Percentiles rank a stretch among this genome's conserved stretches.
These are phyloP conservation scores for Dictyostelium capitatum DNA, from an alignment of 78 protist genomes.

Conservation along the genomic window DNA sequence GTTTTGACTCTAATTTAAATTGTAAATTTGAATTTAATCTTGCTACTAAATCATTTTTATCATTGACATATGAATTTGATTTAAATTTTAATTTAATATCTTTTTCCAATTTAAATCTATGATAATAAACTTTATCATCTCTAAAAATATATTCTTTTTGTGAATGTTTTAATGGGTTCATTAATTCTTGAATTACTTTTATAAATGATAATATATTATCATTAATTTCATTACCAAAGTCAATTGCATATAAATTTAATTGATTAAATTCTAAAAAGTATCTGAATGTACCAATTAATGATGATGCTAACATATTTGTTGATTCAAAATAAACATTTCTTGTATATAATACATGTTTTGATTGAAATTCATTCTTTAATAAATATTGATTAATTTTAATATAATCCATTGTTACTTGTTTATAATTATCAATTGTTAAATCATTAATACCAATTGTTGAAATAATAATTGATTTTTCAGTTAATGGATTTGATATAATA, in stretches of 20 bases:
- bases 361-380: neutral
- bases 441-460: neutral
- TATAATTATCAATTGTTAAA: neutral
- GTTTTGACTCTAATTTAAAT: neutral
- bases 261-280: slow-evolving; percentile 16
- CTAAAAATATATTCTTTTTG: slow-evolving; percentile 3
- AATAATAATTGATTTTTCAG: neutral
- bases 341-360: neutral
- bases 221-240: neutral
- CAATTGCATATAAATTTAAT: neutral
- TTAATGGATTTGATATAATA: neutral
- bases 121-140: neutral
- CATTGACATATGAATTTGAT: neutral
- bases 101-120: neutral
- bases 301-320: neutral
- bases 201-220: neutral
- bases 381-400: slow-evolving; percentile 18
- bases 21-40: neutral
- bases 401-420: slow-evolving; percentile 1
- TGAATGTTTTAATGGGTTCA: neutral
- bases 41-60: neutral
- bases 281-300: slow-evolving; percentile 34
- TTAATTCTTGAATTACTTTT: too few relatives aligned
- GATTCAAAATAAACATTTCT: neutral
- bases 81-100: neutral